A percentile compares a stretch with the other conserved stretches of the same genome.
Conservation (phyloP, 2,329 filamentous ascomycete genomes). For the Aplosporella prunicola region DNA sequence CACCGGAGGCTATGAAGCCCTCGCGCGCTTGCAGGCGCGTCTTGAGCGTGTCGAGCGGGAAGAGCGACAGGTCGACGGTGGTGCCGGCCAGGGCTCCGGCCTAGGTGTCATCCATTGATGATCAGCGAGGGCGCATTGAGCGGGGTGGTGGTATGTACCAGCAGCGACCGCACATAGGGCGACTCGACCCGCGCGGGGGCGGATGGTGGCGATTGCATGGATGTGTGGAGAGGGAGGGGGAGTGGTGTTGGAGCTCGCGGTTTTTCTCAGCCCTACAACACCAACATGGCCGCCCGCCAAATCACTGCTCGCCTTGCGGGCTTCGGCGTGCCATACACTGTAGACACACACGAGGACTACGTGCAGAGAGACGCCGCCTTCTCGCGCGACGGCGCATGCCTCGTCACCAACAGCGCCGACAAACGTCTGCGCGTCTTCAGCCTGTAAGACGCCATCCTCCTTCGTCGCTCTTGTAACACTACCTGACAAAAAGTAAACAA, state of each 20-base stretch:
- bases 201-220: conserved; percentile 6
- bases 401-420: conserved; percentile 46
- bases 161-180: conserved; percentile 38
- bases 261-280: not conserved
- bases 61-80: conserved; percentile 92
- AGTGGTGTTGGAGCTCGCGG: not conserved
- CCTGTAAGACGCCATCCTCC: conserved; percentile 37
- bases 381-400: conserved; percentile 48
- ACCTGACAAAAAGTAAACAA: conserved; percentile 25
- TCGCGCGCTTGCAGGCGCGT: conserved; percentile 81
- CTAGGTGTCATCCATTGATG: conserved; percentile 25
- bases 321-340: too few species aligned
- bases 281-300: not conserved
- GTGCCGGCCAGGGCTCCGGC: conserved; percentile 89
- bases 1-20: conserved; percentile 73
- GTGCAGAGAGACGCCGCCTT: conserved; percentile 17
- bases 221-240: not conserved
- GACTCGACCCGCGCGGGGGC: conserved; percentile 32
- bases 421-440: conserved; percentile 45
- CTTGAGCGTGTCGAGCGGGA: conserved; percentile 96
- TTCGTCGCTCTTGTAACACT: too few species aligned
- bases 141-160: conserved; percentile 24
- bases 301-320: too few species aligned
- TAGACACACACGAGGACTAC: too few species aligned
- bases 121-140: not conserved